phyloP scores from a whole-genome alignment of 179 eudicot genomes.

The Vitellaria paradoxa region DNA sequence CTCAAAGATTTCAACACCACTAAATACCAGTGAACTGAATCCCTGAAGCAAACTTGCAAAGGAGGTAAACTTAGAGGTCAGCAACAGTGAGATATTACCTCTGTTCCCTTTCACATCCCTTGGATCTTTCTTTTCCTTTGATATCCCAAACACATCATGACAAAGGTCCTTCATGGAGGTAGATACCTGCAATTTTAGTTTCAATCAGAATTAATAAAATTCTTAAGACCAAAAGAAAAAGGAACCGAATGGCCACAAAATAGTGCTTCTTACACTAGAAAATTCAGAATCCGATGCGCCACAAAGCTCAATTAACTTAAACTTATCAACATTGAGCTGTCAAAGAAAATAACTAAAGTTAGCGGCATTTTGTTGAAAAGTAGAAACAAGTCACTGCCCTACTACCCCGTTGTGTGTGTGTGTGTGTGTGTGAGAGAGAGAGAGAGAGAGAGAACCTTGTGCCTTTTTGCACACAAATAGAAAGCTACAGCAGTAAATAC shows the following conservation, averaged over 20 bases:
- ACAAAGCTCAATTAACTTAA: conserved; percentile 80
- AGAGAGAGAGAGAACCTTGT: conserved; percentile 49
- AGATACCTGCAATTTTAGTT: conserved; percentile 50
- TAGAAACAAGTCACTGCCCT: not conserved
- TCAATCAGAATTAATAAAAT: not conserved
- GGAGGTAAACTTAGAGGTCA: not conserved
- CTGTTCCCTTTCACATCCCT: conserved; percentile 77
- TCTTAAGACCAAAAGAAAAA: not conserved
- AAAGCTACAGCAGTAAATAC: conserved; percentile 88
- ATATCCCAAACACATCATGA: conserved; percentile 72
- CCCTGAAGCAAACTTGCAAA: no score
- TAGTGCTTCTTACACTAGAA: conserved; percentile 54
- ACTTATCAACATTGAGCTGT: conserved; percentile 89
- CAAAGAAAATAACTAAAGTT: not conserved
- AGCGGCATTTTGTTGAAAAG: not conserved
- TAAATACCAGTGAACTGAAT: not conserved
- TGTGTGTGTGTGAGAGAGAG: not conserved
- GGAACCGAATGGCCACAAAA: not conserved
- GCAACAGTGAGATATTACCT: conserved; percentile 39
- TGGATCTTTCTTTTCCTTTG: conserved; percentile 86
- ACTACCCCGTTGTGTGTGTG: not conserved
- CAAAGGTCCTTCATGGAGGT: conserved; percentile 89
- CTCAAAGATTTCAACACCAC: not conserved
- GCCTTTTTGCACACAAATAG: conserved; percentile 85
- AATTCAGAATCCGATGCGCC: conserved; percentile 91